Conservation (phyloP, 108 stramenopile species). For the Fragilariopsis cylindrus region DNA sequence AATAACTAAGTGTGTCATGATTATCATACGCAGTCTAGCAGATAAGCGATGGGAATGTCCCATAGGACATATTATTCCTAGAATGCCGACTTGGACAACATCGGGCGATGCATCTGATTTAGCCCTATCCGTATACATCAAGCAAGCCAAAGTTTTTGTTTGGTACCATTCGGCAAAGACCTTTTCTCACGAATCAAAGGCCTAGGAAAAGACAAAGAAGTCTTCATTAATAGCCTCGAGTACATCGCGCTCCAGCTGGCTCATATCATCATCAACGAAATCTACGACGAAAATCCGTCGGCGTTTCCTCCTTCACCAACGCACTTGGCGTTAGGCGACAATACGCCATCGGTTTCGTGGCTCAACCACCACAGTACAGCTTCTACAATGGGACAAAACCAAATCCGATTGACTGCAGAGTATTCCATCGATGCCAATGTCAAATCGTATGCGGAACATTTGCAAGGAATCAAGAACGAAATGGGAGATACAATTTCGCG, state of each 20-base stretch:
- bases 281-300: no score
- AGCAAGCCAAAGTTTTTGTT: background rate
- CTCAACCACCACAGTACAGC: background rate
- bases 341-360: background rate
- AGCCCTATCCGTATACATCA: background rate
- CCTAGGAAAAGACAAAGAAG: background rate
- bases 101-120: background rate
- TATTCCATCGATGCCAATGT: background rate
- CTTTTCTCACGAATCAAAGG: background rate
- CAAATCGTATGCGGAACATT: background rate
- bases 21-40: no score
- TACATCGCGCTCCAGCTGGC: background rate
- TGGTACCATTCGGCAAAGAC: background rate
- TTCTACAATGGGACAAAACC: background rate
- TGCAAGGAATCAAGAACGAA: background rate
- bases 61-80: constrained; percentile 3
- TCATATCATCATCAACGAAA: no score
- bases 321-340: background rate
- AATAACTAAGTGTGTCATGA: no score
- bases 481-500: constrained; percentile 11
- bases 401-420: background rate
- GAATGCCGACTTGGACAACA: background rate
- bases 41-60: background rate
- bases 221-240: background rate
- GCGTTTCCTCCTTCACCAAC: no score